These are phyloP conservation scores for Trichoderma semiorbis DNA, from an alignment of 2,329 filamentous ascomycete species.

Conservation along the genomic window DNA sequence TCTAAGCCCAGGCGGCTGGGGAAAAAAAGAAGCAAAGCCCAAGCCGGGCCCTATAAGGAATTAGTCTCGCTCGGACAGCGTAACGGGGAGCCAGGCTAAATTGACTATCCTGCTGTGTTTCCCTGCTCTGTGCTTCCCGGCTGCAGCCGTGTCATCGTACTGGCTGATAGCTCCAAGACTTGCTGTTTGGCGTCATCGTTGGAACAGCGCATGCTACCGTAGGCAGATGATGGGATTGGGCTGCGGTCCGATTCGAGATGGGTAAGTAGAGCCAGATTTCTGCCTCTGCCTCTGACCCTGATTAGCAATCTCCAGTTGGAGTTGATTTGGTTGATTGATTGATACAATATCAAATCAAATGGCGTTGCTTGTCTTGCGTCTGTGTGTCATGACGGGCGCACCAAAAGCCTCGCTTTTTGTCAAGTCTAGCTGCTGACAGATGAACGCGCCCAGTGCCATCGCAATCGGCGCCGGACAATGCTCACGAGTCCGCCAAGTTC, in stretches of 20 bases:
- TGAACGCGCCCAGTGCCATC: slow-evolving; percentile 47
- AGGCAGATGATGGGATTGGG: slow-evolving; percentile 23
- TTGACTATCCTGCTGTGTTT: slow-evolving; percentile 14
- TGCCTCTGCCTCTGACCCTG: background rate
- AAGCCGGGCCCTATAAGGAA: slow-evolving; percentile 16
- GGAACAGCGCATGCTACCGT: slow-evolving; percentile 21
- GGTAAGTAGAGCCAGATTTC: slow-evolving; percentile 22
- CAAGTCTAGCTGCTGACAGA: slow-evolving; percentile 18
- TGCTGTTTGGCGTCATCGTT: background rate
- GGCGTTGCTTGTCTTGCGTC: background rate
- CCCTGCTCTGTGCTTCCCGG: slow-evolving; percentile 13
- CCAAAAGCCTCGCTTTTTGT: background rate
- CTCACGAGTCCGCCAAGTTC: slow-evolving; percentile 51
- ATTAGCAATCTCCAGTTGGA: background rate
- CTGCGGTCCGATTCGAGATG: slow-evolving; percentile 27
- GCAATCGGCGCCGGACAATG: slow-evolving; percentile 56
- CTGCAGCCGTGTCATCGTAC: slow-evolving; percentile 15
- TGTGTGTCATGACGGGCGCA: background rate
- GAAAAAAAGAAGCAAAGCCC: background rate
- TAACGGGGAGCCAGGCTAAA: slow-evolving; percentile 11
- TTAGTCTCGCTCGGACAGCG: slow-evolving; percentile 9
- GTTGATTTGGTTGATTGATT: background rate
- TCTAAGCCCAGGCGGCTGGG: slow-evolving; percentile 15
- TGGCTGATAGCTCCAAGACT: slow-evolving; percentile 11
- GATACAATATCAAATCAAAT: background rate